phyloP scores from a whole-genome alignment of 768 basidiomycete species.

The Chiua virens region DNA sequence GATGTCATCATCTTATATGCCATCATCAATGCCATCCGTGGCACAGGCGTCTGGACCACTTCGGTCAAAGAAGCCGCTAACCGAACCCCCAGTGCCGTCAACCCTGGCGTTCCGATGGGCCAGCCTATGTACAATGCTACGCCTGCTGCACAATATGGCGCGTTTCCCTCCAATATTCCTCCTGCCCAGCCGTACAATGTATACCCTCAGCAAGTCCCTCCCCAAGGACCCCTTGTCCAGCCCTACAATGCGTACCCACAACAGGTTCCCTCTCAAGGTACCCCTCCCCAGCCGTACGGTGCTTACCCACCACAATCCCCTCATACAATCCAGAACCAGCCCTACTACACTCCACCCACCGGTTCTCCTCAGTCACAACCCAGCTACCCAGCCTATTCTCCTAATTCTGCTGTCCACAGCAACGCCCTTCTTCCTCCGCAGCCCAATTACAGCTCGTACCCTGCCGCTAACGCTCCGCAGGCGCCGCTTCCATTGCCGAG shows the following conservation, averaged over 20 bases:
- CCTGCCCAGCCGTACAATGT: slow-evolving; percentile 7
- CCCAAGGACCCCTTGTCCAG: background rate
- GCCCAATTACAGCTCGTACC: slow-evolving; percentile 17
- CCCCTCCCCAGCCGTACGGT: background rate
- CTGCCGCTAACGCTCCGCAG: slow-evolving; percentile 7
- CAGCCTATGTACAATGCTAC: slow-evolving; percentile 9
- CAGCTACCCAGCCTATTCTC: slow-evolving; percentile 4
- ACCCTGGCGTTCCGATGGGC: background rate
- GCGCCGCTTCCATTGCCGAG: slow-evolving; percentile 2
- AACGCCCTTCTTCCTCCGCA: slow-evolving; percentile 12
- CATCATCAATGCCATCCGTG: slow-evolving; percentile 21
- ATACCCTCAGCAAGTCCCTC: slow-evolving; percentile 8
- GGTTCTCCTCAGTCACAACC: background rate
- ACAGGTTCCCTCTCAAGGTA: background rate
- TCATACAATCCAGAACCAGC: background rate
- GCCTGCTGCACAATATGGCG: slow-evolving; percentile 3
- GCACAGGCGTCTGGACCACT: slow-evolving; percentile 23
- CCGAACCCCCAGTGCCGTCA: background rate
- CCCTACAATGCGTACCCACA: slow-evolving; percentile 2
- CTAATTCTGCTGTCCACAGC: background rate
- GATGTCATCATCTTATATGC: slow-evolving; percentile 21
- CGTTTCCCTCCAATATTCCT: background rate
- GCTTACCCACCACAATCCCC: background rate
- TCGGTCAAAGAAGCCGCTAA: slow-evolving; percentile 22
- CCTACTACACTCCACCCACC: slow-evolving; percentile 1